Conservation (phyloP, 768 basidiomycete species). For the Tricholoma terreum region DNA sequence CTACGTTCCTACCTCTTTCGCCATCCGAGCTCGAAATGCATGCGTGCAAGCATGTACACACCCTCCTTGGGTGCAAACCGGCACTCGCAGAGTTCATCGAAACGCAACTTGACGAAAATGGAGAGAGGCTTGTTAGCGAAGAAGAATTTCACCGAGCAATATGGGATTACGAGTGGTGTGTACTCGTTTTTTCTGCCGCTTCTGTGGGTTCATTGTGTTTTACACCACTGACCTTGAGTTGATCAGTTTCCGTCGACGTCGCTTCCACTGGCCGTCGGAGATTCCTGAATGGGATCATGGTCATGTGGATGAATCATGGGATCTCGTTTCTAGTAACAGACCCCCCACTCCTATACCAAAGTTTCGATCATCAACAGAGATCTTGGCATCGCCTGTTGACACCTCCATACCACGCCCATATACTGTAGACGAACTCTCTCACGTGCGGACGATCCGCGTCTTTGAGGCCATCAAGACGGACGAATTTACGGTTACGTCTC, state of each 20-base stretch:
- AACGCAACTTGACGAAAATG: constrained; percentile 35
- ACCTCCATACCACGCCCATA: constrained; percentile 6
- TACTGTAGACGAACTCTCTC: constrained; percentile 39
- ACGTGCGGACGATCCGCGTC: constrained; percentile 51
- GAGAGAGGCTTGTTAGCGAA: constrained; percentile 31
- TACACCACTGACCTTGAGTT: constrained; percentile 10
- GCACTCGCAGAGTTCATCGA: constrained; percentile 53
- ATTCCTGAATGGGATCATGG: constrained; percentile 31
- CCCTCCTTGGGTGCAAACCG: constrained; percentile 56
- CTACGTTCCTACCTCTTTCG: constrained; percentile 55
- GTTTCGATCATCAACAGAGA: constrained; percentile 11
- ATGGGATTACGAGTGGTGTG: constrained; percentile 61
- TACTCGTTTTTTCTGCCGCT: constrained; percentile 9
- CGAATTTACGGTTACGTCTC: constrained; percentile 17
- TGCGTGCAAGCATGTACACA: constrained; percentile 66
- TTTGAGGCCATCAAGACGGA: constrained; percentile 45
- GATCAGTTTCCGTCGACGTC: constrained; percentile 59
- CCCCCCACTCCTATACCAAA: constrained; percentile 12
- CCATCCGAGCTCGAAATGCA: constrained; percentile 71
- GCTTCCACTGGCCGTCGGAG: constrained; percentile 67
- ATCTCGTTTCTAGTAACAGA: constrained; percentile 6
- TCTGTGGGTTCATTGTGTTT: constrained; percentile 2
- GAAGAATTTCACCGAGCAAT: constrained; percentile 39
- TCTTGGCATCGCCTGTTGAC: constrained; percentile 16
- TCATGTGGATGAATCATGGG: constrained; percentile 10